These are phyloP conservation scores for Rhododendron mucronatum DNA, from an alignment of 148 eudicot species.

Conservation along the genomic window DNA sequence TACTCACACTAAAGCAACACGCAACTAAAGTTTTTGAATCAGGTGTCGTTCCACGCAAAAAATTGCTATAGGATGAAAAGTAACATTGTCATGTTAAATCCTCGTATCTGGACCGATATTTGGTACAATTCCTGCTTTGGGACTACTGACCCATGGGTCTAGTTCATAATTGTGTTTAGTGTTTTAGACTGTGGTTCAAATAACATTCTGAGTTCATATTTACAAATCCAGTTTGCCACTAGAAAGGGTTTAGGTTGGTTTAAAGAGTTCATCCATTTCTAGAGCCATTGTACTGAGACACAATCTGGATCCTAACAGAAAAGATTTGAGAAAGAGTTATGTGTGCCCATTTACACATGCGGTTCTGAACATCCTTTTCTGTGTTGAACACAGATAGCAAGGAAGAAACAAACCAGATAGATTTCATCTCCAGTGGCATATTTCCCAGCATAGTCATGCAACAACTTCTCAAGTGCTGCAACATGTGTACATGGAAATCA, in stretches of 20 bases:
- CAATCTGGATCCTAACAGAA: neutral
- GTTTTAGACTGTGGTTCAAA: neutral
- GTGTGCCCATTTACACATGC: neutral
- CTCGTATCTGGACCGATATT: neutral
- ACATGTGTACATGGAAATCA: neutral
- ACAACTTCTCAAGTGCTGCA: conserved; percentile 80
- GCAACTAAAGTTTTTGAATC: neutral
- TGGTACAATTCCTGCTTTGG: neutral
- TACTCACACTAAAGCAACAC: neutral
- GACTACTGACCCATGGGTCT: neutral
- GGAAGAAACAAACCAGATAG: conserved; percentile 52
- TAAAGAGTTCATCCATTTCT: neutral
- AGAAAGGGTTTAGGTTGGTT: neutral
- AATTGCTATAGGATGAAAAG: neutral
- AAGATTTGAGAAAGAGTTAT: neutral
- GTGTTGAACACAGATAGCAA: neutral
- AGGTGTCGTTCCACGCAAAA: neutral
- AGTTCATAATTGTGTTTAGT: neutral
- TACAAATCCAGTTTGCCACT: neutral
- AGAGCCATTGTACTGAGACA: neutral
- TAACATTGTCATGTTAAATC: neutral
- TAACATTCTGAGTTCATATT: neutral
- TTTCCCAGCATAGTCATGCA: conserved; percentile 62
- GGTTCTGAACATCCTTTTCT: neutral
- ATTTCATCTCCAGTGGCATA: conserved; percentile 93